Evolutionary conservation across 257 asterid species (phyloP).

Genomic region (Rauvolfia tetraphylla): DNA sequence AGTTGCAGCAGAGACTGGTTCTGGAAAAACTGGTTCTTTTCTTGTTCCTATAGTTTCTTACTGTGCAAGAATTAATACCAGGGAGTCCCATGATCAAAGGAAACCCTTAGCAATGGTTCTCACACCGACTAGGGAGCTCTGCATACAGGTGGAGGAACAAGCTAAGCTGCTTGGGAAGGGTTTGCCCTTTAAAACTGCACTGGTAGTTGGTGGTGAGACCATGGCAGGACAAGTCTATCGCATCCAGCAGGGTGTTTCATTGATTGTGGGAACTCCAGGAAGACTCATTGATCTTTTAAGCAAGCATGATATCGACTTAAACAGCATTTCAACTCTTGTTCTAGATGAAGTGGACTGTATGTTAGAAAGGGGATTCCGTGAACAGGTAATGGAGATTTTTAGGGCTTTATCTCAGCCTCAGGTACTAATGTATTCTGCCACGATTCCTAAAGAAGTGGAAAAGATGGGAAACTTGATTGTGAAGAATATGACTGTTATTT

Average conservation of each 20-base stretch:
- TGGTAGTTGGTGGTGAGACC: constrained; percentile 94
- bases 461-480: constrained; percentile 58
- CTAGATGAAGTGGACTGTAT: constrained; percentile 90
- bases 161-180: constrained; percentile 91
- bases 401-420: constrained; percentile 75
- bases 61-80: constrained; percentile 40
- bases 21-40: constrained; percentile 87
- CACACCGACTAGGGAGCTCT: constrained; percentile 89
- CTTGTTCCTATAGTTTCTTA: constrained; percentile 65
- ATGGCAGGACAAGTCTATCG: constrained; percentile 84
- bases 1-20: constrained; percentile 92
- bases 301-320: constrained; percentile 69
- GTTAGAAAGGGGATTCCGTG: constrained; percentile 80
- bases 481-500: constrained; percentile 47
- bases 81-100: constrained; percentile 31
- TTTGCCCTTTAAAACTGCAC: constrained; percentile 82
- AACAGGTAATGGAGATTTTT: constrained; percentile 85
- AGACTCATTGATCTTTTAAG: constrained; percentile 80
- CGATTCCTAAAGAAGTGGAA: constrained; percentile 73
- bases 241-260: constrained; percentile 68
- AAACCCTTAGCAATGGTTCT: constrained; percentile 75
- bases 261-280: constrained; percentile 94
- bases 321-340: constrained; percentile 62
- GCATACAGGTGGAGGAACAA: constrained; percentile 89
- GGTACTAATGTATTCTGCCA: constrained; percentile 91